Conservation (phyloP, 2,329 filamentous ascomycete genomes). For the Aspergillus sp. region DNA sequence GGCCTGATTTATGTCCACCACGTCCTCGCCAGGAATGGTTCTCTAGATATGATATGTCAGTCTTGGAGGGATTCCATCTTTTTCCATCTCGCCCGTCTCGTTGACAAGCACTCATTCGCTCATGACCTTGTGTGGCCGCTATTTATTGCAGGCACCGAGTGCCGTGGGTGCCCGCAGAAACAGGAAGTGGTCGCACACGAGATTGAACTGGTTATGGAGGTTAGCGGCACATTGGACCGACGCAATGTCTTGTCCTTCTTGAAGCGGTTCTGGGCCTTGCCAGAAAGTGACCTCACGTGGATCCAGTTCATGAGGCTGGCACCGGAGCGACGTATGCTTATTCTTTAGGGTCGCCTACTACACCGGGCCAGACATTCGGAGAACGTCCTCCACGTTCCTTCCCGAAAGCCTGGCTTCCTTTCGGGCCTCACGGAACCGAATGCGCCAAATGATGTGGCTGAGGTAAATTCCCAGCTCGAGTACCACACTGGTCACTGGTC, state of each 20-base stretch:
- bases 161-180: constrained; percentile 5
- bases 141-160: constrained; percentile 30
- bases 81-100: constrained; percentile 7
- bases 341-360: constrained; percentile 9
- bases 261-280: constrained; percentile 6
- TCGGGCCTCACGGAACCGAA: background rate
- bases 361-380: background rate
- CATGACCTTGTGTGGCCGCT: constrained; percentile 32
- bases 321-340: constrained; percentile 5
- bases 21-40: constrained; percentile 17
- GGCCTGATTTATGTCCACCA: constrained; percentile 28
- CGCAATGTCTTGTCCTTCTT: constrained; percentile 16
- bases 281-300: constrained; percentile 10
- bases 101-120: constrained; percentile 17
- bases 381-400: background rate
- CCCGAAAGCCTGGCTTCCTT: background rate
- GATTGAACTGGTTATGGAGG: constrained; percentile 12
- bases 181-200: constrained; percentile 11
- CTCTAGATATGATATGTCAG: background rate
- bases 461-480: background rate
- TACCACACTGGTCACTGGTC: background rate
- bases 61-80: constrained; percentile 15
- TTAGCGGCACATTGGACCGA: constrained; percentile 16
- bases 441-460: background rate
- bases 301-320: constrained; percentile 17